Evolutionary conservation across 495 filamentous ascomycete species (phyloP).

Genomic region (Pyronema omphalodes): DNA sequence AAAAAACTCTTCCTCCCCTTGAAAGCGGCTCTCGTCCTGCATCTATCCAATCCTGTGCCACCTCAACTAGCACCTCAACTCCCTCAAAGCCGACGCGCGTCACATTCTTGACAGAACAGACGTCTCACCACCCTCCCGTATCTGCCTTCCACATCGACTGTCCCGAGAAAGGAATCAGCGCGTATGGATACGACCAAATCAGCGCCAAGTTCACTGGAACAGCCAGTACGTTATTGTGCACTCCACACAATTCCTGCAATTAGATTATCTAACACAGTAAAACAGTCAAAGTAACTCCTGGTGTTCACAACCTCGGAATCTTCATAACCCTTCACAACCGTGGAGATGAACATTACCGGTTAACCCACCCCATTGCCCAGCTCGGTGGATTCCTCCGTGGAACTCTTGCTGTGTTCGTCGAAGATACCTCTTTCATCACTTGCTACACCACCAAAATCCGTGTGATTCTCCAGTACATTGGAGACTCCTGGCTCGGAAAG

Average conservation of each 20-base stretch:
- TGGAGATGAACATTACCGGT: slow-evolving; percentile 75
- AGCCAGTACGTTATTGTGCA: slow-evolving; percentile 29
- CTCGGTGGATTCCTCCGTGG: slow-evolving; percentile 76
- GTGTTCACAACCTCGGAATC: slow-evolving; percentile 85
- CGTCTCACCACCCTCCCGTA: slow-evolving; percentile 95
- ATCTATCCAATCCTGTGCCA: slow-evolving; percentile 32
- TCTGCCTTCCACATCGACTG: slow-evolving; percentile 92
- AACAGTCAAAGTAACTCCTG: slow-evolving; percentile 62
- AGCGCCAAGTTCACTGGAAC: slow-evolving; percentile 96
- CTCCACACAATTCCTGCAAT: not conserved
- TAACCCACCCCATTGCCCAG: slow-evolving; percentile 87
- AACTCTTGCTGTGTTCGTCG: slow-evolving; percentile 62
- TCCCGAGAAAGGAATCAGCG: slow-evolving; percentile 73
- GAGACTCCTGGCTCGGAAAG: slow-evolving; percentile 86
- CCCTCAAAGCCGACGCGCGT: slow-evolving; percentile 45
- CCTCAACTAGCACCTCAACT: slow-evolving; percentile 26
- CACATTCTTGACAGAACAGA: slow-evolving; percentile 89
- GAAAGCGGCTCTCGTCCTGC: slow-evolving; percentile 29
- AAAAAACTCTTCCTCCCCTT: slow-evolving; percentile 33
- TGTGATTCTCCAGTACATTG: slow-evolving; percentile 74
- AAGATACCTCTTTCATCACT: slow-evolving; percentile 69
- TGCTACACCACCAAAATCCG: slow-evolving; percentile 79
- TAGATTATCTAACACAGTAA: not conserved
- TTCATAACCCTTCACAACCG: slow-evolving; percentile 71
- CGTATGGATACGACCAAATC: slow-evolving; percentile 76